These are phyloP conservation scores for Phytophthora vignae DNA, from an alignment of 352 stramenopile species.

Conservation along the genomic window DNA sequence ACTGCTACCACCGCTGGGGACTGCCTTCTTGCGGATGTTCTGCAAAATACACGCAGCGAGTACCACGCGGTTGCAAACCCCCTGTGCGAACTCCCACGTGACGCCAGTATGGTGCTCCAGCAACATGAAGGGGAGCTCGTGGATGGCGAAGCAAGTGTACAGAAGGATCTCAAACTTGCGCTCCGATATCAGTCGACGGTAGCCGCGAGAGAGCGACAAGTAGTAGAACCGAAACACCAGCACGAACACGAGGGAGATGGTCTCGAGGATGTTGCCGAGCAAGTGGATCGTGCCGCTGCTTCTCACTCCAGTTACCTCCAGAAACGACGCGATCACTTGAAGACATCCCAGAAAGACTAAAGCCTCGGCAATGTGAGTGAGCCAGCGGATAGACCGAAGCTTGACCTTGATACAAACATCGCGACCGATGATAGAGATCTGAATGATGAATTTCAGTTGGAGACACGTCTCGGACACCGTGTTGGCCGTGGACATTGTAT, in stretches of 20 bases:
- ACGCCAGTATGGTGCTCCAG: slow-evolving; percentile 17
- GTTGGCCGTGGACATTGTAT: slow-evolving; percentile 27
- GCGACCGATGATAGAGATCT: slow-evolving; percentile 48
- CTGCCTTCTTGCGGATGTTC: slow-evolving; percentile 18
- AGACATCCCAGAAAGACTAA: slow-evolving; percentile 28
- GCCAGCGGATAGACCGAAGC: slow-evolving; percentile 30
- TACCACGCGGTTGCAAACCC: slow-evolving; percentile 17
- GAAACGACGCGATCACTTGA: slow-evolving; percentile 8
- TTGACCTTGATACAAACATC: slow-evolving; percentile 37
- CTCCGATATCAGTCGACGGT: slow-evolving; percentile 4
- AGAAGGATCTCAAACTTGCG: slow-evolving; percentile 29
- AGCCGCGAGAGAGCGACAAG: slow-evolving; percentile 25
- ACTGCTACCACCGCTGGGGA: neutral
- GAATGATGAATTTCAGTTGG: slow-evolving; percentile 45
- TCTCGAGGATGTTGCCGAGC: slow-evolving; percentile 26
- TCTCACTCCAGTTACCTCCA: slow-evolving; percentile 4
- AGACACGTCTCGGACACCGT: slow-evolving; percentile 48
- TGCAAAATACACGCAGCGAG: slow-evolving; percentile 27
- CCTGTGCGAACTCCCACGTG: slow-evolving; percentile 30
- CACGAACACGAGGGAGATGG: slow-evolving; percentile 31
- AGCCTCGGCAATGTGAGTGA: slow-evolving; percentile 32
- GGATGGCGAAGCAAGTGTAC: slow-evolving; percentile 23
- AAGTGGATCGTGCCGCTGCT: slow-evolving; percentile 5
- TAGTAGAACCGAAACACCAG: slow-evolving; percentile 42
- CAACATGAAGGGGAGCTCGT: slow-evolving; percentile 27